These are phyloP conservation scores for Mycena latifolia DNA, from an alignment of 768 basidiomycete genomes.

Conservation along the genomic window DNA sequence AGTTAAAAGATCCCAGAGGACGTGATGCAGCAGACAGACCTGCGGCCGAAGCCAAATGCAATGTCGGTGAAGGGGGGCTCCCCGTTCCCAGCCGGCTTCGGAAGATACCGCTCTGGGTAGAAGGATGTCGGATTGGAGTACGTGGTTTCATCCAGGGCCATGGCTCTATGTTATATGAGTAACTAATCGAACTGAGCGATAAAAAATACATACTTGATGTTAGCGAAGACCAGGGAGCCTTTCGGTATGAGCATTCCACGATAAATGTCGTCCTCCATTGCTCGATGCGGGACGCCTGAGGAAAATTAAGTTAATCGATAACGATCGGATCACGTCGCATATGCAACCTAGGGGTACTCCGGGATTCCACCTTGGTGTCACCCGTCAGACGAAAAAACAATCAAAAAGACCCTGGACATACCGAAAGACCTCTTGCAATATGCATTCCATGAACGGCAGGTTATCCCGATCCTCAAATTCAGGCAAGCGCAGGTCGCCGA, in stretches of 20 bases:
- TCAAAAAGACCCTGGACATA: background rate
- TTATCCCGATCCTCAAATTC: constrained; percentile 37
- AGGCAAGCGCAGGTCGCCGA: constrained; percentile 44
- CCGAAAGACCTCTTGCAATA: no score
- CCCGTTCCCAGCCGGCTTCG: no score
- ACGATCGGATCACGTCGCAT: background rate
- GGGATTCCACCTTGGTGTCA: constrained; percentile 5
- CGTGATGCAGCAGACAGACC: constrained; percentile 10
- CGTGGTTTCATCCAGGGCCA: constrained; percentile 23
- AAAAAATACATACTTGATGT: no score
- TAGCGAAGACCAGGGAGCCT: no score
- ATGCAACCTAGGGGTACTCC: background rate
- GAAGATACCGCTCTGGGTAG: no score
- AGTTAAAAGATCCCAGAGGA: background rate
- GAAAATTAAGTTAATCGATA: background rate
- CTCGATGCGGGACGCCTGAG: constrained; percentile 46
- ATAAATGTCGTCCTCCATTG: constrained; percentile 49
- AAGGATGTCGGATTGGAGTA: no score
- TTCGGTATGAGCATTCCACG: no score
- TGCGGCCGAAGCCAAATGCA: constrained; percentile 8
- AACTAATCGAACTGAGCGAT: background rate
- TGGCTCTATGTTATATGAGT: constrained; percentile 33
- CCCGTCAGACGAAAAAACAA: background rate
- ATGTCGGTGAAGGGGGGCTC: no score
- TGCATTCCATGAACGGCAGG: no score